A percentile compares a stretch with the other conserved stretches of the same genome.
phyloP scores from a whole-genome alignment of 495 filamentous ascomycete species.

The Aspergillus sclerotioniger region DNA sequence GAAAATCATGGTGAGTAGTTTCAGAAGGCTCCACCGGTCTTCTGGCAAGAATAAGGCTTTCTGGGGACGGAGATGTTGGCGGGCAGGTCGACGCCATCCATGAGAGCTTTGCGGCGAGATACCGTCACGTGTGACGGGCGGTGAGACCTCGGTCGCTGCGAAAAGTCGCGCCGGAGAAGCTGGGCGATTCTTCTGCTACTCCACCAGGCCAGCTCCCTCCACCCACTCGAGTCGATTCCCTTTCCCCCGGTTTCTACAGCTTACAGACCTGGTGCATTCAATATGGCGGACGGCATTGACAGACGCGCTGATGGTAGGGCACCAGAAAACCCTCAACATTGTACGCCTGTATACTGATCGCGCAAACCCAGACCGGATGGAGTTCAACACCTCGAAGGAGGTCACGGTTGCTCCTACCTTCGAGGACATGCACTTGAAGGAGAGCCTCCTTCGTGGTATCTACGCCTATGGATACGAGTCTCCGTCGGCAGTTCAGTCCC shows the following conservation, averaged over 20 bases:
- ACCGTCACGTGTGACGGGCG: conserved; percentile 30
- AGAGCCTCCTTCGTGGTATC: conserved; percentile 93
- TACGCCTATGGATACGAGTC: conserved; percentile 99
- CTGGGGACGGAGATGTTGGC: not conserved
- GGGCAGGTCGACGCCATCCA: conserved; percentile 15
- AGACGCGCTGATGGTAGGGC: conserved; percentile 73
- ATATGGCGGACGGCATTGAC: conserved; percentile 94
- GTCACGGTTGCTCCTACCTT: conserved; percentile 77
- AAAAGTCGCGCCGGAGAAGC: conserved; percentile 27
- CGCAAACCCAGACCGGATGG: conserved; percentile 72
- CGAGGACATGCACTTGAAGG: conserved; percentile 85
- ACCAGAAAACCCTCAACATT: not conserved
- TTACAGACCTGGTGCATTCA: conserved; percentile 17
- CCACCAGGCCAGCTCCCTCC: not conserved
- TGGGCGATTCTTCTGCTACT: conserved; percentile 7
- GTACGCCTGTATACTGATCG: conserved; percentile 27
- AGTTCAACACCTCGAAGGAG: conserved; percentile 97
- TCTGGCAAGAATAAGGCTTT: not conserved
- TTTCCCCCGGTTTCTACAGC: conserved; percentile 6
- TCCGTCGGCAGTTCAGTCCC: conserved; percentile 93
- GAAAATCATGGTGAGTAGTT: conserved; percentile 62
- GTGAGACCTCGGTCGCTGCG: conserved; percentile 19
- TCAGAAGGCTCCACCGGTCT: not conserved
- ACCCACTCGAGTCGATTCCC: conserved; percentile 8
- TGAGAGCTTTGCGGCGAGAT: conserved; percentile 33